These are phyloP conservation scores for Boletus subparvulus DNA, from an alignment of 768 basidiomycete genomes.

Conservation along the genomic window DNA sequence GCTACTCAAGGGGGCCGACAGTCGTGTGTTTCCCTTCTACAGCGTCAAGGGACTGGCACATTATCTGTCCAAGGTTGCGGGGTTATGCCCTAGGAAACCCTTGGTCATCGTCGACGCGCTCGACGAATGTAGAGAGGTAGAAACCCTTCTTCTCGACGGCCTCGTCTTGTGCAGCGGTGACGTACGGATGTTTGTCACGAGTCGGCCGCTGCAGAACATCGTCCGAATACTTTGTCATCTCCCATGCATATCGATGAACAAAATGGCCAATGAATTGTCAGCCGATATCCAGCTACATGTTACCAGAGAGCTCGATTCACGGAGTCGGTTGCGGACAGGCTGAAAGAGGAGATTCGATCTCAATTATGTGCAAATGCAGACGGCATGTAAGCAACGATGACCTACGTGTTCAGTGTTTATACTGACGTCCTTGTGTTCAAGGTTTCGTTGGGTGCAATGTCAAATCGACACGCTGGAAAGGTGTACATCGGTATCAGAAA, in stretches of 20 bases:
- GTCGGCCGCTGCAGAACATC: constrained; percentile 9
- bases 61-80: background rate
- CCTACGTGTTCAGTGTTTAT: background rate
- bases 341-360: constrained; percentile 11
- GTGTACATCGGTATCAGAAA: background rate
- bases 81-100: background rate
- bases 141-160: constrained; percentile 8
- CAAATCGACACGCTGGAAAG: constrained; percentile 12
- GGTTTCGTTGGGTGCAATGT: constrained; percentile 20
- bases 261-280: background rate
- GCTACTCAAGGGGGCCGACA: constrained; percentile 1
- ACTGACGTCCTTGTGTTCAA: background rate
- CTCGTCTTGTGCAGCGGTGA: background rate
- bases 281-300: constrained; percentile 13
- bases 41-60: background rate
- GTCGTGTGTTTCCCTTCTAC: background rate
- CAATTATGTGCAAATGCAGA: constrained; percentile 10
- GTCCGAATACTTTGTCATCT: background rate
- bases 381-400: constrained; percentile 15
- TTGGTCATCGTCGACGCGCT: constrained; percentile 22
- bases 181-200: constrained; percentile 7
- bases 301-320: constrained; percentile 7
- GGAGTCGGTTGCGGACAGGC: background rate
- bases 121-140: constrained; percentile 18
- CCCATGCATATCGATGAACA: constrained; percentile 13